These are phyloP conservation scores for Truncatella angustata DNA, from an alignment of 2,329 filamentous ascomycete species.

Conservation along the genomic window DNA sequence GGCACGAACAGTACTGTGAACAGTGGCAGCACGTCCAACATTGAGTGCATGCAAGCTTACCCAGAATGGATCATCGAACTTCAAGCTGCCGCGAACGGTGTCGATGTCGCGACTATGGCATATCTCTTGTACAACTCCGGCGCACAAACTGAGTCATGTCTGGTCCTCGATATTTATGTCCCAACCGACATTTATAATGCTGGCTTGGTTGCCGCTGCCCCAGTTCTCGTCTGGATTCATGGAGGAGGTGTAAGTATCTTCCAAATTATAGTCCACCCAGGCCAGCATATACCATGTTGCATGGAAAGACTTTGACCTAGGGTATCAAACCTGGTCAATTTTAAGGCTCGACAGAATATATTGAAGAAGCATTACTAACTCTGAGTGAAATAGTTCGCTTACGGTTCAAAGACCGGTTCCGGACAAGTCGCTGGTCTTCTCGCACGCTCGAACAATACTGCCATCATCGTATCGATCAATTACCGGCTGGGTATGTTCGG, in stretches of 20 bases:
- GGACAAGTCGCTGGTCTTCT: constrained; percentile 20
- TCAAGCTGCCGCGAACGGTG: constrained; percentile 11
- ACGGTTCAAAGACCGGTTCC: constrained; percentile 18
- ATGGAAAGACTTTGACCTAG: no score
- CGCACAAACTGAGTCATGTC: constrained; percentile 23
- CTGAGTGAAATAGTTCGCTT: no score
- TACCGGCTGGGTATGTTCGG: constrained; percentile 25
- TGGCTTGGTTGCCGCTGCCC: constrained; percentile 11
- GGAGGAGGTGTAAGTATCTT: no score
- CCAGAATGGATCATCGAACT: constrained; percentile 25
- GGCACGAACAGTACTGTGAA: constrained; percentile 23
- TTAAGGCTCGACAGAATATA: no score
- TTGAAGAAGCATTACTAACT: no score
- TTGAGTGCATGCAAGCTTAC: constrained; percentile 29
- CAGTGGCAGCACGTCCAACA: constrained; percentile 11
- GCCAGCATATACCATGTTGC: no score
- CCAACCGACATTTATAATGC: constrained; percentile 15
- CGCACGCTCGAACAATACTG: constrained; percentile 14
- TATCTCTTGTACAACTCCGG: constrained; percentile 2
- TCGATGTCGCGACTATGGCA: constrained; percentile 6
- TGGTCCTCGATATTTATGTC: constrained; percentile 21
- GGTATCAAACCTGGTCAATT: no score
- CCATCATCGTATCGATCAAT: constrained; percentile 22
- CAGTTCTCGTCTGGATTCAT: constrained; percentile 26
- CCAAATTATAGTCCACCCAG: no score